A percentile compares a stretch with the other conserved stretches of the same genome.
Evolutionary conservation across 1,139 yeast genomes (phyloP).

Genomic region (Yamadazyma jaroonii): DNA sequence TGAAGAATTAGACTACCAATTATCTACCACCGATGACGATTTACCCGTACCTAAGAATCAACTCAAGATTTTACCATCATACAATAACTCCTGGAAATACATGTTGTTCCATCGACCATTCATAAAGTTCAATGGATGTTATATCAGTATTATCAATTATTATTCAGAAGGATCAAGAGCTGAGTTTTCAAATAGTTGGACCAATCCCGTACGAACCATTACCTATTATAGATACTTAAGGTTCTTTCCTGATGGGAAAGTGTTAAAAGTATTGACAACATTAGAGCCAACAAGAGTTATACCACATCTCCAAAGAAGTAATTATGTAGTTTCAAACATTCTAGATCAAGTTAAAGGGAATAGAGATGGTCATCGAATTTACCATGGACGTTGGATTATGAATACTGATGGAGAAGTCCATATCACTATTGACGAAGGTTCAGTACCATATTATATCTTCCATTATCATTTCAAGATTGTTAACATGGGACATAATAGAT

Average conservation of each 20-base stretch:
- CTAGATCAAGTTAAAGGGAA: constrained; percentile 17
- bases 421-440: constrained; percentile 55
- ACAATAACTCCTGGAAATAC: constrained; percentile 50
- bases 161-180: constrained; percentile 74
- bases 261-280: constrained; percentile 62
- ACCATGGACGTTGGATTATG: constrained; percentile 55
- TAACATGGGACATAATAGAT: constrained; percentile 54
- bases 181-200: constrained; percentile 67
- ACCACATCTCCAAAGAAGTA: constrained; percentile 36
- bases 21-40: constrained; percentile 15
- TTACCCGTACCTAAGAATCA: constrained; percentile 45
- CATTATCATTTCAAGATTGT: constrained; percentile 59
- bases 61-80: constrained; percentile 40
- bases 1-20: constrained; percentile 18
- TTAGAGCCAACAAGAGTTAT: constrained; percentile 65
- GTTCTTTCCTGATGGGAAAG: constrained; percentile 77
- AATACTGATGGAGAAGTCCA: constrained; percentile 49
- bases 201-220: constrained; percentile 74
- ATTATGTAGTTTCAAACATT: constrained; percentile 13
- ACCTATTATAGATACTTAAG: constrained; percentile 85
- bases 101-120: constrained; percentile 61
- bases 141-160: constrained; percentile 82
- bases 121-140: constrained; percentile 76
- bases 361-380: constrained; percentile 30
- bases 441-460: constrained; percentile 61